Evolutionary conservation across 345 rosid genomes (phyloP), one percentile per base, ranked within the genome.

Genomic region (Erucastrum elatum): DNA sequence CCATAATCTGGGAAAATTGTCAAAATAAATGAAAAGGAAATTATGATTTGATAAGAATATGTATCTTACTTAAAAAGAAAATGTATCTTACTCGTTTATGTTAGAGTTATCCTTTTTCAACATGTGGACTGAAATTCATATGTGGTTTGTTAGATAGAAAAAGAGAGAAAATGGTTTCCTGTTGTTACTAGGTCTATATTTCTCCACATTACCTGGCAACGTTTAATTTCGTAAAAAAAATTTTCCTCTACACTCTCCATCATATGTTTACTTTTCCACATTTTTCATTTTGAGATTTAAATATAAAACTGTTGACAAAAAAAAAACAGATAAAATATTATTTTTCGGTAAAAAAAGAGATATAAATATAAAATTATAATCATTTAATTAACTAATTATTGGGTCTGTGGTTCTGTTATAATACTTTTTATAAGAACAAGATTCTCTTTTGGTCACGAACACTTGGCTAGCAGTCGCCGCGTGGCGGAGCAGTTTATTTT

Each of bases 381-480:
- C 21, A 21, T 21, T 21, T 21, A 21, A 21, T 21, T 21, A 21
- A 35, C 8, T 34, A 34, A 34, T 34, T 31, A 31, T 31, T 31
- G 6, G 35, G 35, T 33, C 6, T 33, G 35, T 6, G 35, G 35
- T 33, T 33, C 5, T 31, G 34, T 31, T 31, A 6, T 39, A 39
- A 41, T 44, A 44, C 15, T n/a, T 51, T 51, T 51, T 51, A 51
- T 49, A 5, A 49, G 56, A 51, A 51, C 17, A 51, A 51, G 26
- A 53, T 53, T 53, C 59, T 53, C 56, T 12, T 65, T 71, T 66
- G 49, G 68, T 72, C 51, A 78, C 55, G 39, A 78, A 65, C 39
- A 31, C 68, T 78, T 53, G 16, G 68, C 73, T 66, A 66, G 62
- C 41, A 59, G 31, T 12, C 73, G 55, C 77, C 77, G 53, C 73